Percentiles rank a stretch among this genome's conserved stretches.
These are phyloP conservation scores for carrot (Daucus carota) DNA, from an alignment of 129 eudicot genomes.

Conservation along the genomic window DNA sequence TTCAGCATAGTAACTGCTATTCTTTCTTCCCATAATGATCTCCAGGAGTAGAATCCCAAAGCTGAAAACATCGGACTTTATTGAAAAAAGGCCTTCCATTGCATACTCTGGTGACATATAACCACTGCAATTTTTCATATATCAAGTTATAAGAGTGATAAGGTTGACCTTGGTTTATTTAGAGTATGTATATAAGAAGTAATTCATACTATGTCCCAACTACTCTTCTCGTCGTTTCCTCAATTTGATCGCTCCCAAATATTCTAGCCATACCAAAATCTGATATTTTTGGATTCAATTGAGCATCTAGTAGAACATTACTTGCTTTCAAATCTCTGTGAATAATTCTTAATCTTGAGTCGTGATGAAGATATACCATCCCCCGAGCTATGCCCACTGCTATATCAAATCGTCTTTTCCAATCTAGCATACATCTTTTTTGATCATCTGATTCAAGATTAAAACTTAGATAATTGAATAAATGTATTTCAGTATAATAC, in stretches of 20 bases:
- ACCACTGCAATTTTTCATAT: background rate
- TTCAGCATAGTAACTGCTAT: slow-evolving; percentile 11
- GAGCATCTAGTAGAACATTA: slow-evolving; percentile 13
- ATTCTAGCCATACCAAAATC: slow-evolving; percentile 20
- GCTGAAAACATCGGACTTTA: slow-evolving; percentile 16
- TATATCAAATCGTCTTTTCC: slow-evolving; percentile 19
- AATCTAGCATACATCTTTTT: slow-evolving; percentile 2
- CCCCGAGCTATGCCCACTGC: slow-evolving; percentile 19
- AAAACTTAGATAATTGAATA: background rate
- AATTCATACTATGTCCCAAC: slow-evolving; percentile 21
- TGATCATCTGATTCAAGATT: slow-evolving; percentile 3
- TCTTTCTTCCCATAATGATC: slow-evolving; percentile 7
- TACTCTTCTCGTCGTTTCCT: slow-evolving; percentile 11
- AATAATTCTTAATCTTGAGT: slow-evolving; percentile 13
- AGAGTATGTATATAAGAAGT: background rate
- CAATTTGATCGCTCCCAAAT: slow-evolving; percentile 9
- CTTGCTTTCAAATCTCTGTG: slow-evolving; percentile 18
- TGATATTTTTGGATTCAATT: slow-evolving; percentile 17
- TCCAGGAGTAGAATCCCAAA: slow-evolving; percentile 13
- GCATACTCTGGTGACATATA: slow-evolving; percentile 17
- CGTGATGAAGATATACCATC: slow-evolving; percentile 21
- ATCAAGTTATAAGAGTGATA: background rate
- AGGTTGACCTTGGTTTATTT: background rate
- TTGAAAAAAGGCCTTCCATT: slow-evolving; percentile 13
- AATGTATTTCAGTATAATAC: background rate